Conservation (phyloP, 2,329 filamentous ascomycete species). For the Fusarium chlamydosporum region DNA sequence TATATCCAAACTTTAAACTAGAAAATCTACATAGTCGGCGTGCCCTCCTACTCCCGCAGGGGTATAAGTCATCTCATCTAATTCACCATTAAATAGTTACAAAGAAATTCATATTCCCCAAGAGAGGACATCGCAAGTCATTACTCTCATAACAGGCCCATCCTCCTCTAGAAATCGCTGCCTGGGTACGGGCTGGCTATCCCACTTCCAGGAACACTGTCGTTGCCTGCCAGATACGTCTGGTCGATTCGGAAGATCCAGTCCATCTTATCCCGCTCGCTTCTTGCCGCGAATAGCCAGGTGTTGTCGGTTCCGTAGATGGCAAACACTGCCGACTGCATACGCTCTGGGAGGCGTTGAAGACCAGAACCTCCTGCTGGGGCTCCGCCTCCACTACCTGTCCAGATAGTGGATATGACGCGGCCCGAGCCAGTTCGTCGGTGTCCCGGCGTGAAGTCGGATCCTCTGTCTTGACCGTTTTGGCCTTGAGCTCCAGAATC, state of each 20-base stretch:
- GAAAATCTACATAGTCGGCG: constrained; percentile 42
- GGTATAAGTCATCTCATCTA: constrained; percentile 53
- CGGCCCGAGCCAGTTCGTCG: constrained; percentile 66
- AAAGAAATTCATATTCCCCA: constrained; percentile 50
- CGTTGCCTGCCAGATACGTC: constrained; percentile 69
- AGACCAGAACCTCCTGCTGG: constrained; percentile 57
- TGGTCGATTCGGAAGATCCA: constrained; percentile 98
- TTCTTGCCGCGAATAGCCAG: constrained; percentile 91
- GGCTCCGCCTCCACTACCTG: constrained; percentile 58
- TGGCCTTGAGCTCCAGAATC: constrained; percentile 54
- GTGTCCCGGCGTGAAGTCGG: constrained; percentile 62
- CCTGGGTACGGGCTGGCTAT: constrained; percentile 55
- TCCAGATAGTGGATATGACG: constrained; percentile 70
- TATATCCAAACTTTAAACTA: constrained; percentile 45
- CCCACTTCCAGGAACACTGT: constrained; percentile 58
- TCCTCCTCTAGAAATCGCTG: constrained; percentile 51
- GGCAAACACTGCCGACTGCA: constrained; percentile 85
- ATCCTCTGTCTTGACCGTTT: constrained; percentile 52
- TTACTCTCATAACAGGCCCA: constrained; percentile 42
- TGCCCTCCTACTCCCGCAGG: constrained; percentile 49
- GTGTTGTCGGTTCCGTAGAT: constrained; percentile 95
- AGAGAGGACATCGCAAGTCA: constrained; percentile 51
- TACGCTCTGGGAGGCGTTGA: constrained; percentile 68
- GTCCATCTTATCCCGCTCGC: constrained; percentile 92
- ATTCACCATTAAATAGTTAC: constrained; percentile 50